A percentile compares a stretch with the other conserved stretches of the same genome.
Evolutionary conservation across 2,329 filamentous ascomycete species (phyloP).

Genomic region (Colletotrichum filicis): DNA sequence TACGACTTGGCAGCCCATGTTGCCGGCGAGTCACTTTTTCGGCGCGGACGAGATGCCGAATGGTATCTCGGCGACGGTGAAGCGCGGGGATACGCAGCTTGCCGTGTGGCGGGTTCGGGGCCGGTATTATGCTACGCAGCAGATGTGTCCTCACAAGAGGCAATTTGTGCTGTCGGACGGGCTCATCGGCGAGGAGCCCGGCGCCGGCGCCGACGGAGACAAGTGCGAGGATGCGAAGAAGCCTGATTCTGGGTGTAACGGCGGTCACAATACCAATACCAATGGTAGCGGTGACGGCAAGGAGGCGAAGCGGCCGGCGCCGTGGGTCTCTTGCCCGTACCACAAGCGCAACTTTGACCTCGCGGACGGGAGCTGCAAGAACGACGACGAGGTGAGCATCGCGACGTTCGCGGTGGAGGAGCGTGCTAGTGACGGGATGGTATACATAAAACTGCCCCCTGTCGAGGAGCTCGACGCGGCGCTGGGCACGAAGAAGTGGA

Average conservation of each 20-base stretch:
- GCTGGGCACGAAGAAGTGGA: slow-evolving; percentile 83
- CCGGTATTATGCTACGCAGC: slow-evolving; percentile 85
- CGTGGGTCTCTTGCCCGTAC: slow-evolving; percentile 89
- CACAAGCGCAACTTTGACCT: slow-evolving; percentile 93
- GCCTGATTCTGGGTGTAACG: slow-evolving; percentile 38
- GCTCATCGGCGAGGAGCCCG: slow-evolving; percentile 75
- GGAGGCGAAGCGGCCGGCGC: slow-evolving; percentile 42
- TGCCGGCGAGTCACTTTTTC: slow-evolving; percentile 76
- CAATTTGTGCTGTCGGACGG: slow-evolving; percentile 91
- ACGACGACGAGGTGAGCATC: slow-evolving; percentile 80
- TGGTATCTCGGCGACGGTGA: slow-evolving; percentile 80
- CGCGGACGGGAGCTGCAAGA: slow-evolving; percentile 76
- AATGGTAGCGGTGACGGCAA: too few relatives aligned
- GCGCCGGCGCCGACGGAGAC: slow-evolving; percentile 7
- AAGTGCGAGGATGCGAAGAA: slow-evolving; percentile 50
- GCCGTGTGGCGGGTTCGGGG: slow-evolving; percentile 87
- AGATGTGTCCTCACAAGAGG: slow-evolving; percentile 95
- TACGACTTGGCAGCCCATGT: slow-evolving; percentile 82
- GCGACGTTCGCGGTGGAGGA: slow-evolving; percentile 85
- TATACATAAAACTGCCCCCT: slow-evolving; percentile 84
- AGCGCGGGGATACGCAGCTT: slow-evolving; percentile 89
- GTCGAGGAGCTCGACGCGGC: slow-evolving; percentile 83
- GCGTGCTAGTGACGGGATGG: slow-evolving; percentile 72
- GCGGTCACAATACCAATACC: slow-evolving; percentile 40
- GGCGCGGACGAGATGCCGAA: slow-evolving; percentile 72